Conservation (phyloP, 176 grass and related monocot species). For the Aegilops speltoides region DNA sequence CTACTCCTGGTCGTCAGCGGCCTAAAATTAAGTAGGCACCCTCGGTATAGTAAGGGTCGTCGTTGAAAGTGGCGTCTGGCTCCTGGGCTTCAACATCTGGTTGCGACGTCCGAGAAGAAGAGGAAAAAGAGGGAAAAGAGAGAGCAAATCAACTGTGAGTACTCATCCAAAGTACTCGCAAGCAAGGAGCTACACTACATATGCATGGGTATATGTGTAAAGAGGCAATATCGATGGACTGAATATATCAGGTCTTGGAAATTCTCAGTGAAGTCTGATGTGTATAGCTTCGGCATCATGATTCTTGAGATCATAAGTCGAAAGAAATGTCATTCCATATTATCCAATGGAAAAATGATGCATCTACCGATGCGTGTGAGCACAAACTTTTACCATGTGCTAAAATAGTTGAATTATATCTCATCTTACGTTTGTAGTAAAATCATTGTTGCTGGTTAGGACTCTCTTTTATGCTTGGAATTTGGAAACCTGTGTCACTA, state of each 20-base stretch:
- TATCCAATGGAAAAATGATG: not conserved
- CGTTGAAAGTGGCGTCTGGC: no score
- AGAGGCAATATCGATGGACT: no score
- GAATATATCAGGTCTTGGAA: not conserved
- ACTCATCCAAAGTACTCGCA: no score
- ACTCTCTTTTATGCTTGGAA: not conserved
- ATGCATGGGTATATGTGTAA: no score
- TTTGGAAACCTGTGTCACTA: not conserved
- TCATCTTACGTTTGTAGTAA: not conserved
- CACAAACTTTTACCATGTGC: not conserved
- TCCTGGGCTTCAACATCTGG: no score
- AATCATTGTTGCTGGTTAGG: not conserved
- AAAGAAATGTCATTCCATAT: not conserved
- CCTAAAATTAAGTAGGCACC: no score
- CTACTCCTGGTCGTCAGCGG: no score
- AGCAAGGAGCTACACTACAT: no score
- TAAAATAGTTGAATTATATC: not conserved
- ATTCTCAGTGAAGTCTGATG: conserved; percentile 23
- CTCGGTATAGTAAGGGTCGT: no score
- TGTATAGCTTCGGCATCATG: conserved; percentile 28
- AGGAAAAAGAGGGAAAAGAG: no score
- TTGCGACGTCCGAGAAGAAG: no score
- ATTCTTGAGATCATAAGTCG: conserved; percentile 28
- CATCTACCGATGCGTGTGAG: not conserved
- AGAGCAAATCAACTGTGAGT: no score